Evolutionary conservation across 2,329 filamentous ascomycete species (phyloP).

Genomic region (Colletotrichum sp.): DNA sequence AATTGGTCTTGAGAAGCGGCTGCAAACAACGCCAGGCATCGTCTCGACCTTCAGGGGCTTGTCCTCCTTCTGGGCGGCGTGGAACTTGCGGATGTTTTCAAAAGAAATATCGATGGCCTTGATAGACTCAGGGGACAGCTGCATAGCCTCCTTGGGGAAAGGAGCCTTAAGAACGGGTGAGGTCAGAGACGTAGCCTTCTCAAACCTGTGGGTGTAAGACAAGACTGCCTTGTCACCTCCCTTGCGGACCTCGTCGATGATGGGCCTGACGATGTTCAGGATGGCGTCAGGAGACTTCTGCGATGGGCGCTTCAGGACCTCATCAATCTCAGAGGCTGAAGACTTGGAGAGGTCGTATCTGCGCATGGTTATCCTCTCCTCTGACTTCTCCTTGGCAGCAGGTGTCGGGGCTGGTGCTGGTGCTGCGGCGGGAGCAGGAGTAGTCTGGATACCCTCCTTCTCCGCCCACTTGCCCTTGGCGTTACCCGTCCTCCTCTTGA

Average conservation of each 20-base stretch:
- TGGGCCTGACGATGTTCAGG: conserved; percentile 87
- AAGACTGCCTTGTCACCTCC: conserved; percentile 88
- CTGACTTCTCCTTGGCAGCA: conserved; percentile 35
- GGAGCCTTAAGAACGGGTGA: conserved; percentile 90
- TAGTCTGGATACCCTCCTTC: conserved; percentile 71
- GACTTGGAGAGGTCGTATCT: conserved; percentile 74
- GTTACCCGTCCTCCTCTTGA: conserved; percentile 90
- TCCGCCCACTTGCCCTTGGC: conserved; percentile 93
- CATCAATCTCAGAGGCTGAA: conserved; percentile 67
- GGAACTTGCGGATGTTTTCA: conserved; percentile 94
- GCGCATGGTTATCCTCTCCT: conserved; percentile 78
- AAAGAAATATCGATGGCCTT: conserved; percentile 93
- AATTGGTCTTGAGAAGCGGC: conserved; percentile 89
- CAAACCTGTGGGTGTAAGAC: conserved; percentile 96
- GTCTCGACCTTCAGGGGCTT: conserved; percentile 88
- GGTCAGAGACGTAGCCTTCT: conserved; percentile 89
- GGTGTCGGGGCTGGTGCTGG: conserved; percentile 34
- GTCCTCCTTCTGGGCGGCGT: conserved; percentile 86
- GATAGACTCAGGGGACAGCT: conserved; percentile 76
- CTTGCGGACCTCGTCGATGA: conserved; percentile 84
- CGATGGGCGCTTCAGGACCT: conserved; percentile 84
- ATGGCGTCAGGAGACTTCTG: conserved; percentile 96
- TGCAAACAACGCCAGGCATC: conserved; percentile 96
- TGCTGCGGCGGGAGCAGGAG: conserved; percentile 27
- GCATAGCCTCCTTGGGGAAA: conserved; percentile 86